Conservation (phyloP, 257 asterid species). For the Salvia hispanica region DNA sequence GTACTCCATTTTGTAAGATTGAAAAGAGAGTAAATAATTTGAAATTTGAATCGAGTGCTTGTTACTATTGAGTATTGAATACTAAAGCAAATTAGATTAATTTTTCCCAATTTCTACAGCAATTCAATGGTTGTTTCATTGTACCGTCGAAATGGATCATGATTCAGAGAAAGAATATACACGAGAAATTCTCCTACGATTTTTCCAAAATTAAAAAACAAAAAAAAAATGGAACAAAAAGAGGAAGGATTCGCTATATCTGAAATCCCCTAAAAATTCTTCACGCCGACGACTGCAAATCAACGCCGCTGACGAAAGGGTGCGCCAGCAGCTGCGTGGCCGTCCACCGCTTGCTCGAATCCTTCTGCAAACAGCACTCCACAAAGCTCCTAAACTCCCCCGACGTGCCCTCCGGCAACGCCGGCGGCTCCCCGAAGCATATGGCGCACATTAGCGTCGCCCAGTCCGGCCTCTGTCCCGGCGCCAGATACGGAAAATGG, state of each 20-base stretch:
- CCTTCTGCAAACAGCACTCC: slow-evolving; percentile 84
- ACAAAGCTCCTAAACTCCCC: slow-evolving; percentile 63
- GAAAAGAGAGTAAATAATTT: not conserved
- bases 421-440: slow-evolving; percentile 92
- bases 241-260: slow-evolving; percentile 13
- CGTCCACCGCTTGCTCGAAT: slow-evolving; percentile 70
- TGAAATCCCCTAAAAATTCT: slow-evolving; percentile 20
- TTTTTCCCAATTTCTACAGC: slow-evolving; percentile 38
- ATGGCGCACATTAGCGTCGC: slow-evolving; percentile 95
- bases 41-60: not conserved
- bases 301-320: slow-evolving; percentile 50
- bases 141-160: slow-evolving; percentile 36
- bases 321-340: slow-evolving; percentile 62
- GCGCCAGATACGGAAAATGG: slow-evolving; percentile 70
- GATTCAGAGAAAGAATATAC: slow-evolving; percentile 37
- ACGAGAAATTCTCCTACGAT: not conserved
- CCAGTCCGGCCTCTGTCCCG: slow-evolving; percentile 94
- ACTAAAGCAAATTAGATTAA: slow-evolving; percentile 17
- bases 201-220: not conserved
- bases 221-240: not conserved
- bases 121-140: slow-evolving; percentile 18
- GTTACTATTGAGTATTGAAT: not conserved
- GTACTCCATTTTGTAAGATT: no score
- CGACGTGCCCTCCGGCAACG: slow-evolving; percentile 64
- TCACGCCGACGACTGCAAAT: slow-evolving; percentile 24